A percentile compares a stretch with the other conserved stretches of the same genome.
phyloP scores from a whole-genome alignment of 768 basidiomycete genomes.

The Guyanaporus albipodus region DNA sequence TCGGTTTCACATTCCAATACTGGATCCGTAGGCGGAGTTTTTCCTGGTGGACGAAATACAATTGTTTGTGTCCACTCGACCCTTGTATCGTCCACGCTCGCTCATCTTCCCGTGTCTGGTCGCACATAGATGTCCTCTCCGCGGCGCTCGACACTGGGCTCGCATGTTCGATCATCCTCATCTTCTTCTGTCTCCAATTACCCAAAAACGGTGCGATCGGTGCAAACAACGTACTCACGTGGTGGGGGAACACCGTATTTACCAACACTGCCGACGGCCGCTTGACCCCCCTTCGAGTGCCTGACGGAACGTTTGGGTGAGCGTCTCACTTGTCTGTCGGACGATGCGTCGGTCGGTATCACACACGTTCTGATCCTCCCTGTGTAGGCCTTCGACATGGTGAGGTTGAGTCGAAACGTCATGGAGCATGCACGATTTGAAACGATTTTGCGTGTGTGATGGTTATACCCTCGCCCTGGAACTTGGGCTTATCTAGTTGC shows the following conservation, averaged over 20 bases:
- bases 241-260: slow-evolving; percentile 66
- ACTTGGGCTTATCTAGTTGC: no score
- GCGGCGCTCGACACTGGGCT: slow-evolving; percentile 71
- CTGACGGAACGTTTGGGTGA: slow-evolving; percentile 29
- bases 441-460: neutral
- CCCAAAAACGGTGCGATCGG: slow-evolving; percentile 61
- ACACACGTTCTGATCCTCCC: neutral
- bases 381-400: slow-evolving; percentile 16
- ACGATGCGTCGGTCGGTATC: no score
- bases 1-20: slow-evolving; percentile 66
- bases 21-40: slow-evolving; percentile 58
- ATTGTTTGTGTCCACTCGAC: slow-evolving; percentile 28
- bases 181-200: slow-evolving; percentile 63
- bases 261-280: slow-evolving; percentile 31
- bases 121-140: slow-evolving; percentile 52
- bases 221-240: slow-evolving; percentile 45
- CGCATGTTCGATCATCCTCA: slow-evolving; percentile 51
- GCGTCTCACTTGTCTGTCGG: neutral
- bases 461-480: no score
- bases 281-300: slow-evolving; percentile 6
- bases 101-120: neutral
- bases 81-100: neutral
- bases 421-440: neutral
- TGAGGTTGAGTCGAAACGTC: neutral
- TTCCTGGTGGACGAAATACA: slow-evolving; percentile 64